phyloP scores from a whole-genome alignment of 345 rosid species.

The Acer yangbiense region DNA sequence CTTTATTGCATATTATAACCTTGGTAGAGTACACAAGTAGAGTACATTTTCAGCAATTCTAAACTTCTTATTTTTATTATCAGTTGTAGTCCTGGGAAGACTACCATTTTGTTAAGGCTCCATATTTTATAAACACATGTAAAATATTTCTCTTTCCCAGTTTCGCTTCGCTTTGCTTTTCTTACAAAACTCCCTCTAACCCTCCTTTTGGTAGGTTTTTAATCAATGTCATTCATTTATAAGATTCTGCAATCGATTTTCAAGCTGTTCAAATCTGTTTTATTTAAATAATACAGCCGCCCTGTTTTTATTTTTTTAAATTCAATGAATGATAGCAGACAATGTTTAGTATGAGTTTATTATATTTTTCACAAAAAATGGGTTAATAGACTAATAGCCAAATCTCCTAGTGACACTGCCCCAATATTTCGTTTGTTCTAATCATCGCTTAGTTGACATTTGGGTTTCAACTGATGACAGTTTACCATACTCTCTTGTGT shows the following conservation, averaged over 20 bases:
- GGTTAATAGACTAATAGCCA: neutral
- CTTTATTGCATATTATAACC: neutral
- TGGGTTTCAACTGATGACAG: constrained; percentile 18
- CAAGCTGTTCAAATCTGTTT: no score
- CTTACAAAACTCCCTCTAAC: neutral
- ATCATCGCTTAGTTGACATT: constrained; percentile 15
- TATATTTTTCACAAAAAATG: no score
- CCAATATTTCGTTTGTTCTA: neutral
- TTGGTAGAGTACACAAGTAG: neutral
- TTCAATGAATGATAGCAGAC: neutral
- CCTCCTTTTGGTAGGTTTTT: neutral
- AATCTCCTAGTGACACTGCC: neutral
- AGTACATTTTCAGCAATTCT: neutral
- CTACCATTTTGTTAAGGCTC: neutral
- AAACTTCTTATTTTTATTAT: neutral
- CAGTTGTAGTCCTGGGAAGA: neutral
- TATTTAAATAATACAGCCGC: neutral
- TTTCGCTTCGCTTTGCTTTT: neutral
- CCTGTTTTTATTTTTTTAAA: neutral
- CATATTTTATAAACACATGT: neutral
- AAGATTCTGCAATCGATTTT: no score
- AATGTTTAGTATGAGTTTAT: no score
- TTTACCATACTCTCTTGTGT: constrained; percentile 14
- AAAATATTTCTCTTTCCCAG: no score
- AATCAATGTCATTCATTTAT: no score